phyloP scores from a whole-genome alignment of 257 asterid genomes.

The Solanum commersonii region DNA sequence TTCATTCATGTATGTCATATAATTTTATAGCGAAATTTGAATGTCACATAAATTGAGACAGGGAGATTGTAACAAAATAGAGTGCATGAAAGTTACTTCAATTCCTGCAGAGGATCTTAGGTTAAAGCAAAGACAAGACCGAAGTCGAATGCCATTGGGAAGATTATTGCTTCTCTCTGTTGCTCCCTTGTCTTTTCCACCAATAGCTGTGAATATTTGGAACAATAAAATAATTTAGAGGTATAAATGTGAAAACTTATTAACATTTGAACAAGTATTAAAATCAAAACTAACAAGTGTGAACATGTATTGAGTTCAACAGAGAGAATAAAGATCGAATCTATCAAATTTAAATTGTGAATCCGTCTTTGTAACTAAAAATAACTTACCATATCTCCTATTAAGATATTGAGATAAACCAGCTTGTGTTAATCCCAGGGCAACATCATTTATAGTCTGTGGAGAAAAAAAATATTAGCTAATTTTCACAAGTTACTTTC shows the following conservation, averaged over 20 bases:
- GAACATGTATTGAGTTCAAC: background rate
- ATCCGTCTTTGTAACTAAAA: background rate
- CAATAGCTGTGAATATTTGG: slow-evolving; percentile 1
- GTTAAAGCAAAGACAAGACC: slow-evolving; percentile 27
- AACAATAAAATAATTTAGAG: background rate
- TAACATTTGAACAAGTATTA: too few relatives aligned
- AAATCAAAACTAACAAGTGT: too few relatives aligned
- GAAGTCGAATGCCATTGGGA: slow-evolving; percentile 18
- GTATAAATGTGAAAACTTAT: background rate
- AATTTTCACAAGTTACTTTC: background rate
- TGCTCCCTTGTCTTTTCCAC: slow-evolving; percentile 4
- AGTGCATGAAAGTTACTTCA: slow-evolving; percentile 6
- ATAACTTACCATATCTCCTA: slow-evolving; percentile 24
- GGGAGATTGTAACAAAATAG: too few relatives aligned
- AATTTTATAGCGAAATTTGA: background rate
- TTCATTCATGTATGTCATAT: background rate
- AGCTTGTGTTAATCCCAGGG: slow-evolving; percentile 27
- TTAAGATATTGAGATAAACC: slow-evolving; percentile 32
- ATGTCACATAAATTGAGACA: background rate
- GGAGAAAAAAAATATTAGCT: background rate
- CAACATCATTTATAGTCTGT: slow-evolving; percentile 38
- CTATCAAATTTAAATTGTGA: background rate
- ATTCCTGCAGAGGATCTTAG: slow-evolving; percentile 25
- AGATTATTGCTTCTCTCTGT: slow-evolving; percentile 13
- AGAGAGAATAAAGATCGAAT: background rate